Percentiles rank a stretch among this genome's conserved stretches.
Conservation (phyloP, 768 basidiomycete genomes). For the Dioszegia aurantiaca region DNA sequence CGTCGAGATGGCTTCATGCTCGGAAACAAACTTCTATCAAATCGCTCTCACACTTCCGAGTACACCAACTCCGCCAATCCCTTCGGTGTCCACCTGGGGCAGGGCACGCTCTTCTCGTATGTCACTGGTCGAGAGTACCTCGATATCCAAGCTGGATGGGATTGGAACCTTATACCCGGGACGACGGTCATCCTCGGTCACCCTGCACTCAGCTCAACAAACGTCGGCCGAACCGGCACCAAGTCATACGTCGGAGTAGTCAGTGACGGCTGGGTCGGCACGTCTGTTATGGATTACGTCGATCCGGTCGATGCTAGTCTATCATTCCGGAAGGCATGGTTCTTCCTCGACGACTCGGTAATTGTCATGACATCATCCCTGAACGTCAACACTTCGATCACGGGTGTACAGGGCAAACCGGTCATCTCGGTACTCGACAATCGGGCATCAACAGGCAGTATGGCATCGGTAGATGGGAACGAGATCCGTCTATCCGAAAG, state of each 20-base stretch:
- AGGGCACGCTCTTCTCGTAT: slow-evolving; percentile 66
- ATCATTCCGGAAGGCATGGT: slow-evolving; percentile 69
- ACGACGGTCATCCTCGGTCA: slow-evolving; percentile 65
- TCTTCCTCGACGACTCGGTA: slow-evolving; percentile 66
- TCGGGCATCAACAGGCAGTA: slow-evolving; percentile 54
- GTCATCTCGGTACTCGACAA: slow-evolving; percentile 70
- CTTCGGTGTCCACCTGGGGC: slow-evolving; percentile 67
- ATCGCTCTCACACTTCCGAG: slow-evolving; percentile 63
- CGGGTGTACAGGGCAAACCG: slow-evolving; percentile 31
- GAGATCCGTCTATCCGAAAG: slow-evolving; percentile 13
- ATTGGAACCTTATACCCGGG: slow-evolving; percentile 75
- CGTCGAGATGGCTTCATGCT: slow-evolving; percentile 63
- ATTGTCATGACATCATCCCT: slow-evolving; percentile 59
- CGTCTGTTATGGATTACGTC: slow-evolving; percentile 65
- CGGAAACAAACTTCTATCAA: slow-evolving; percentile 64
- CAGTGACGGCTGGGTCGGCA: slow-evolving; percentile 61
- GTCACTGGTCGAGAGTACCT: slow-evolving; percentile 67
- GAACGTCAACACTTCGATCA: neutral
- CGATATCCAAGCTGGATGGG: slow-evolving; percentile 69
- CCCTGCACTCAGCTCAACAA: slow-evolving; percentile 58
- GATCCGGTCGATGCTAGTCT: slow-evolving; percentile 62
- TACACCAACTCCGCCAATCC: slow-evolving; percentile 67
- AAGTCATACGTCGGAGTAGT: slow-evolving; percentile 67
- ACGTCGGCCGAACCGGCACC: slow-evolving; percentile 56
- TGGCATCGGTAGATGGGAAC: slow-evolving; percentile 42